These are phyloP conservation scores for Cladosporium sp. DNA, from an alignment of 2,329 filamentous ascomycete genomes.

Conservation along the genomic window DNA sequence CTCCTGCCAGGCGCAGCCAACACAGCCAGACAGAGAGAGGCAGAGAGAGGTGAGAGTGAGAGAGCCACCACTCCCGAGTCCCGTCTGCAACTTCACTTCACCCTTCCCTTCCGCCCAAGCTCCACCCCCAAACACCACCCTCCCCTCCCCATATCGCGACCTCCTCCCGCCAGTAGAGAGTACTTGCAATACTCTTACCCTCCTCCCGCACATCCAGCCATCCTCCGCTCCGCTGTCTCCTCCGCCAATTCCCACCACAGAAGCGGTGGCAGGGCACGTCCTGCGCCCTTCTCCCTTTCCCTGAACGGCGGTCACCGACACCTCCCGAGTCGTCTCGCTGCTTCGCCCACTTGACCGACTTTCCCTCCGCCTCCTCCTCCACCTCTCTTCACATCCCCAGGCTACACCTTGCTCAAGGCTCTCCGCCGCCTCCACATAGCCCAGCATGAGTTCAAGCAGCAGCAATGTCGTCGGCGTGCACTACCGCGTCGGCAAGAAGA, in stretches of 20 bases:
- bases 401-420: conserved; percentile 14
- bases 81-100: background rate
- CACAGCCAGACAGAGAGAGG: too few species aligned
- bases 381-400: conserved; percentile 13
- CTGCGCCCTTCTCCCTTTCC: conserved; percentile 10
- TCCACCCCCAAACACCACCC: background rate
- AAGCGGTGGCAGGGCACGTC: conserved; percentile 12
- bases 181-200: too few species aligned
- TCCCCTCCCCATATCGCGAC: background rate
- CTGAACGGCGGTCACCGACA: background rate
- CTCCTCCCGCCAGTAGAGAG: background rate
- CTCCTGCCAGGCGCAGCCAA: background rate
- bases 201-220: background rate
- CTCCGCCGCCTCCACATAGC: too few species aligned
- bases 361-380: background rate
- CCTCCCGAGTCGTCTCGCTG: background rate
- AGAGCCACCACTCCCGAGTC: too few species aligned
- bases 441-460: conserved; percentile 73
- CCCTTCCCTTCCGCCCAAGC: background rate
- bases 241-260: conserved; percentile 2
- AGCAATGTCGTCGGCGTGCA: conserved; percentile 98
- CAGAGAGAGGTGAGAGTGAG: too few species aligned
- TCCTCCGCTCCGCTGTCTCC: background rate
- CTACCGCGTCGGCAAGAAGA: conserved; percentile 98
- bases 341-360: background rate